A percentile compares a stretch with the other conserved stretches of the same genome.
phyloP scores from a whole-genome alignment of 2,329 filamentous ascomycete genomes.

The Colletotrichum plurivorum region DNA sequence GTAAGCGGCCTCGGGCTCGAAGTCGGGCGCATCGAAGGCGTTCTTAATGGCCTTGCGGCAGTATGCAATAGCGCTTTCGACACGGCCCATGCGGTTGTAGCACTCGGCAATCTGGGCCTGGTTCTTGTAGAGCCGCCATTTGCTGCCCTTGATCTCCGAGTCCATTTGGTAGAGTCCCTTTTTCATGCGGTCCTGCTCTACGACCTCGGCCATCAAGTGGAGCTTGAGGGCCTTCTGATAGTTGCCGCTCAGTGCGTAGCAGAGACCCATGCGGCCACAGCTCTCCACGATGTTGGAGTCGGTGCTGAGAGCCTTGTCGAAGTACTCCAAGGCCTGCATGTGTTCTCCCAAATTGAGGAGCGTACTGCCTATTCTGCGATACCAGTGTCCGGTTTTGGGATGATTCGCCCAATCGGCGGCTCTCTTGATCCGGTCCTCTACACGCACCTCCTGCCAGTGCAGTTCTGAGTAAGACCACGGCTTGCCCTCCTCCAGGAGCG shows the following conservation, averaged over 20 bases:
- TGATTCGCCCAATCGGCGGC: constrained; percentile 55
- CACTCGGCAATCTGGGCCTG: constrained; percentile 55
- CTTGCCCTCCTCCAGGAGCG: constrained; percentile 55
- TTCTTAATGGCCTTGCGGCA: constrained; percentile 53
- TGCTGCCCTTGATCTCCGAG: constrained; percentile 46
- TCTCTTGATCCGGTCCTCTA: constrained; percentile 52
- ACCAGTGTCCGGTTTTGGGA: constrained; percentile 53
- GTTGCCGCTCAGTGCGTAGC: constrained; percentile 52
- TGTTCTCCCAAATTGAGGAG: constrained; percentile 54
- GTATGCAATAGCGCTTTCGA: constrained; percentile 52
- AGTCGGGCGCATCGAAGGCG: constrained; percentile 48
- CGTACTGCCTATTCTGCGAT: constrained; percentile 57
- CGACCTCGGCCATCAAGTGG: constrained; percentile 53
- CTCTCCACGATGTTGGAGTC: constrained; percentile 57
- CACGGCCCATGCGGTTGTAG: constrained; percentile 50
- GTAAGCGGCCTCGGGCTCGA: constrained; percentile 55
- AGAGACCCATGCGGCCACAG: constrained; percentile 57
- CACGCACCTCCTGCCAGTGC: constrained; percentile 53
- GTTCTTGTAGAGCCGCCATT: constrained; percentile 58
- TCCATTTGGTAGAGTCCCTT: constrained; percentile 45
- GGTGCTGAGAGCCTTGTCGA: constrained; percentile 52
- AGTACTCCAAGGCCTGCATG: constrained; percentile 52
- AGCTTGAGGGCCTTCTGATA: constrained; percentile 53
- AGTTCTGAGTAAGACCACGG: constrained; percentile 53
- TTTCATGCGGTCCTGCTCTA: constrained; percentile 50